phyloP scores from a whole-genome alignment of 257 asterid species.

The Solanum pimpinellifolium region DNA sequence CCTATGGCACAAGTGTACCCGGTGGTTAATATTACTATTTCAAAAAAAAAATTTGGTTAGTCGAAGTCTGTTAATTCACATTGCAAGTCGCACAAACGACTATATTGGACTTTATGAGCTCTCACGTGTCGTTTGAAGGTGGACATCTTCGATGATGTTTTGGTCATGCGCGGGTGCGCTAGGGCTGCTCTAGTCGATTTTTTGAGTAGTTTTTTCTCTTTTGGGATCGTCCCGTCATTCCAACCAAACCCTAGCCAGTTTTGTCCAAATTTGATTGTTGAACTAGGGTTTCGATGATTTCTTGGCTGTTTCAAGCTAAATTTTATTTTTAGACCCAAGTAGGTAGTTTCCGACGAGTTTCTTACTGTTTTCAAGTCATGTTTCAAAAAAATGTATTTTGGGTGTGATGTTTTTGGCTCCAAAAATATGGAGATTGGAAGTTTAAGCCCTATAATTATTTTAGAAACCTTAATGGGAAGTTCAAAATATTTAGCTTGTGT shows the following conservation, averaged over 20 bases:
- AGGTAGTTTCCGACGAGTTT: neutral
- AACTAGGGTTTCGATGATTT: neutral
- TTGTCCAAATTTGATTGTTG: neutral
- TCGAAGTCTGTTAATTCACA: neutral
- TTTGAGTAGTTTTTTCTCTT: neutral
- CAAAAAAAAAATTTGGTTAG: neutral
- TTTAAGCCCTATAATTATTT: neutral
- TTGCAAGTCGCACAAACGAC: neutral
- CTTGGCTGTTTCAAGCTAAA: neutral
- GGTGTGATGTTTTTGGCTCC: neutral
- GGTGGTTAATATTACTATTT: neutral
- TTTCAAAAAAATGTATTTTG: neutral
- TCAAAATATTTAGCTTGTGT: neutral
- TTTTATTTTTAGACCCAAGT: neutral
- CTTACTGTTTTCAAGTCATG: neutral
- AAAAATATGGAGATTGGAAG: neutral
- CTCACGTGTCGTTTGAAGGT: neutral
- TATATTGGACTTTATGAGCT: neutral
- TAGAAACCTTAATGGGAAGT: neutral
- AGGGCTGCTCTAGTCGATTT: neutral
- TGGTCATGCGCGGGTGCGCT: neutral
- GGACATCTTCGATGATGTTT: neutral
- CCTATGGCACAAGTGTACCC: neutral
- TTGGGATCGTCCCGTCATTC: neutral
- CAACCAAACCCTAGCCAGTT: neutral